Evolutionary conservation across 495 filamentous ascomycete genomes (phyloP).

Genomic region (Talaromyces stipitatus): DNA sequence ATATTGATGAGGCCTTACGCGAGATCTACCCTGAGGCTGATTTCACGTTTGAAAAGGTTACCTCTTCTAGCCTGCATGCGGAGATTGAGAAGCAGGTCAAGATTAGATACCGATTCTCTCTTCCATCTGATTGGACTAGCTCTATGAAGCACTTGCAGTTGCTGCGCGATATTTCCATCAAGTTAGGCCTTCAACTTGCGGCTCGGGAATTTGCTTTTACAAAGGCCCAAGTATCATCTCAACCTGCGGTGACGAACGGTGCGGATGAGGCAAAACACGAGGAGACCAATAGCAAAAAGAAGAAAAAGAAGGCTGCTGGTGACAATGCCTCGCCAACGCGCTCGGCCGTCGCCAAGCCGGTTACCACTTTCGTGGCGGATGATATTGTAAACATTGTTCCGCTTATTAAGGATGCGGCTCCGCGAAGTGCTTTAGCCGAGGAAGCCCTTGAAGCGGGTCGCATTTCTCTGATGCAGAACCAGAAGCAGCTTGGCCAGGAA

Average conservation of each 20-base stretch:
- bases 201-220: constrained; percentile 74
- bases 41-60: constrained; percentile 68
- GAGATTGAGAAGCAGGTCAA: constrained; percentile 66
- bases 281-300: constrained; percentile 70
- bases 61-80: constrained; percentile 58
- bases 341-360: constrained; percentile 28
- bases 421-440: constrained; percentile 81
- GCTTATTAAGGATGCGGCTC: constrained; percentile 86
- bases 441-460: constrained; percentile 93
- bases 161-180: constrained; percentile 81
- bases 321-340: constrained; percentile 47
- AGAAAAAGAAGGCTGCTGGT: constrained; percentile 53
- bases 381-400: constrained; percentile 90
- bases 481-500: constrained; percentile 94
- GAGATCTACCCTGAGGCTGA: constrained; percentile 76
- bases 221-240: constrained; percentile 33
- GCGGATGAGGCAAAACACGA: constrained; percentile 28
- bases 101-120: constrained; percentile 66
- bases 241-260: constrained; percentile 33
- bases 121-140: constrained; percentile 58
- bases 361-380: constrained; percentile 67
- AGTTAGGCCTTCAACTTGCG: constrained; percentile 84
- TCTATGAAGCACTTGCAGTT: constrained; percentile 70
- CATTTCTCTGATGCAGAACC: constrained; percentile 86
- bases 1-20: constrained; percentile 67